Conservation (phyloP, 2,329 filamentous ascomycete species). For the Botrytis fragariae region DNA sequence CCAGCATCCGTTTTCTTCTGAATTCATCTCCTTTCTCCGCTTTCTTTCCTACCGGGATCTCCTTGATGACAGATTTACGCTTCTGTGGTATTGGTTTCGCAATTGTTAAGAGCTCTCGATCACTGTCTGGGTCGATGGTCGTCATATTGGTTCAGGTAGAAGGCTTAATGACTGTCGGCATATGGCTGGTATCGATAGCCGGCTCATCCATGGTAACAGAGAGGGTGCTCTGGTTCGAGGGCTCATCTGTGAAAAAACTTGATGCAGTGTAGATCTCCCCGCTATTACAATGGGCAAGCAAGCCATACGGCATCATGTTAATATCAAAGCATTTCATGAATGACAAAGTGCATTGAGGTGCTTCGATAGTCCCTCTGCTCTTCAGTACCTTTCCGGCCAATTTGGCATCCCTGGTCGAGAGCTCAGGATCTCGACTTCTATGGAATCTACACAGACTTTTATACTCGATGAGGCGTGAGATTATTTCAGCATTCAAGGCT, state of each 20-base stretch:
- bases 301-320: too few relatives aligned
- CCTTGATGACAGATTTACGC: neutral
- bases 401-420: neutral
- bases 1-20: neutral
- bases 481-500: neutral
- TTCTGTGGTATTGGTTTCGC: neutral
- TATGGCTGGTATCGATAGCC: neutral
- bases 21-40: neutral
- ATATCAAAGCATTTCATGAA: too few relatives aligned
- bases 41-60: neutral
- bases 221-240: neutral
- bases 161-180: neutral
- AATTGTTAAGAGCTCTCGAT: neutral
- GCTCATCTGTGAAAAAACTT: neutral
- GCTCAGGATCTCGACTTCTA: neutral
- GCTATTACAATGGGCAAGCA: too few relatives aligned
- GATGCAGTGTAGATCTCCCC: neutral
- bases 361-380: too few relatives aligned
- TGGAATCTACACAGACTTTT: too few relatives aligned
- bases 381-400: neutral
- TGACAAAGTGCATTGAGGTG: too few relatives aligned
- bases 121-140: neutral
- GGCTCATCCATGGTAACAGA: neutral
- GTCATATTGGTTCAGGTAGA: neutral
- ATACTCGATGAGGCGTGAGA: neutral